phyloP scores from a whole-genome alignment of 768 basidiomycete genomes.

The Lactarius sp. region DNA sequence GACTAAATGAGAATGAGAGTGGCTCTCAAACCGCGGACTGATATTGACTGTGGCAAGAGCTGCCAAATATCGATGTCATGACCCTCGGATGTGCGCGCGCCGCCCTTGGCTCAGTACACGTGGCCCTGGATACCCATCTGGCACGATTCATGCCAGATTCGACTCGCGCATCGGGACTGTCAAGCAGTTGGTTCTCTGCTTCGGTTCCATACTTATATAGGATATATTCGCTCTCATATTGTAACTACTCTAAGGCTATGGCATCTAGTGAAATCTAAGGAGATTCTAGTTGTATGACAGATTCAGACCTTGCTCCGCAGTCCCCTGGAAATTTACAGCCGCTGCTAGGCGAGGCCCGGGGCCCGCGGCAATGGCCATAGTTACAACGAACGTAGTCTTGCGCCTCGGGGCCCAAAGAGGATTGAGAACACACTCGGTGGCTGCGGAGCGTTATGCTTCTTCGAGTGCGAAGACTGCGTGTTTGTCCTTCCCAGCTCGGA shows the following conservation, averaged over 20 bases:
- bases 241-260: not conserved
- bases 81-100: not conserved
- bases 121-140: not conserved
- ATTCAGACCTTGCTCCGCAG: not conserved
- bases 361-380: not conserved
- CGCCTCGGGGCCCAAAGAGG: not conserved
- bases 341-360: not conserved
- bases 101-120: not conserved
- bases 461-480: conserved; percentile 20
- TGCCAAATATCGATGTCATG: not conserved
- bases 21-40: not conserved
- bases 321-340: too few relatives aligned
- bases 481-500: conserved; percentile 26
- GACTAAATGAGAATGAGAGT: not conserved
- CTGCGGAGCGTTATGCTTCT: not conserved
- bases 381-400: not conserved
- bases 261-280: not conserved
- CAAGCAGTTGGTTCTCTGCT: not conserved
- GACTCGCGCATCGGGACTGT: not conserved
- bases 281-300: not conserved
- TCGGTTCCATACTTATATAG: not conserved
- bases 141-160: not conserved
- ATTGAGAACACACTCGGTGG: not conserved
- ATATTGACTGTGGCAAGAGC: not conserved
- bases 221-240: not conserved